phyloP scores from a whole-genome alignment of 176 grass and related monocot species.

The Musa acuminata region DNA sequence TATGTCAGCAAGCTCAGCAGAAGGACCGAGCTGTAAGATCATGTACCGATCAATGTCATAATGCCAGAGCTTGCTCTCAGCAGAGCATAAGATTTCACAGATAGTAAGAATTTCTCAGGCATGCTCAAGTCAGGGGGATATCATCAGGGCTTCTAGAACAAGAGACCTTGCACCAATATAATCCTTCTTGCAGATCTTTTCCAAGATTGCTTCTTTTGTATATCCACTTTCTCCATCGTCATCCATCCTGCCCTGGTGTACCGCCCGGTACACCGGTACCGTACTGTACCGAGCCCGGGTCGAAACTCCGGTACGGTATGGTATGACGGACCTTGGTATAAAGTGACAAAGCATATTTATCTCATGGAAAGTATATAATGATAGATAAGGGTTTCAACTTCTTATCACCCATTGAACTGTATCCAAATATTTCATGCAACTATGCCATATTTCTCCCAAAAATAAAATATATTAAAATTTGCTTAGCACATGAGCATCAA shows the following conservation, averaged over 20 bases:
- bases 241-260: constrained; percentile 1
- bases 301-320: too few species aligned
- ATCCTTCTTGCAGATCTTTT: constrained; percentile 36
- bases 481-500: too few species aligned
- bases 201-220: constrained; percentile 25
- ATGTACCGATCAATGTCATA: constrained; percentile 41
- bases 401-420: too few species aligned
- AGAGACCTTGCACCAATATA: constrained; percentile 47
- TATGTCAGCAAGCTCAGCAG: constrained; percentile 24
- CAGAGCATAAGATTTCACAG: constrained; percentile 64
- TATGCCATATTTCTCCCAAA: too few species aligned
- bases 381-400: too few species aligned
- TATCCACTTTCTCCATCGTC: neutral
- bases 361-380: too few species aligned
- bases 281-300: too few species aligned
- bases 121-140: constrained; percentile 34
- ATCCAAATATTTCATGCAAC: too few species aligned
- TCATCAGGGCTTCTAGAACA: constrained; percentile 51
- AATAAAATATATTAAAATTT: too few species aligned
- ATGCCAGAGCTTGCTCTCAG: neutral
- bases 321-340: too few species aligned
- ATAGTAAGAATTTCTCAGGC: constrained; percentile 50
- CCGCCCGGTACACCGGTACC: too few species aligned
- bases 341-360: too few species aligned
- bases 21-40: constrained; percentile 42